phyloP scores from a whole-genome alignment of 2,329 filamentous ascomycete species.

The Pseudogymnoascus sp. region DNA sequence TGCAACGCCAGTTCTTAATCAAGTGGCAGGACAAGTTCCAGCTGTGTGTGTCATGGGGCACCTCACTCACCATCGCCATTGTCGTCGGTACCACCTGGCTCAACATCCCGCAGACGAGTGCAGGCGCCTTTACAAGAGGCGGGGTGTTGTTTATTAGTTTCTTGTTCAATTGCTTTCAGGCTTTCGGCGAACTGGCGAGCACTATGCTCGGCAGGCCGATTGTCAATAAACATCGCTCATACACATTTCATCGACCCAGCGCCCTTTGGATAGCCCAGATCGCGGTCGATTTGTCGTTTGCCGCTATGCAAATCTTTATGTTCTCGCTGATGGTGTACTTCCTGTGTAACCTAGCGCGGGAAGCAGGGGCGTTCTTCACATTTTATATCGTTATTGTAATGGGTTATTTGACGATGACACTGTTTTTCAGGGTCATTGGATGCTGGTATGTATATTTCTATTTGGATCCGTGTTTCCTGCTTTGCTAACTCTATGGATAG shows the following conservation, averaged over 20 bases:
- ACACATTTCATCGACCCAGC: conserved; percentile 49
- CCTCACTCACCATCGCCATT: conserved; percentile 50
- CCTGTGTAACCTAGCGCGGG: conserved; percentile 48
- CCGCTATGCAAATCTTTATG: conserved; percentile 48
- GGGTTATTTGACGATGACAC: conserved; percentile 49
- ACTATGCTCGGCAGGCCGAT: conserved; percentile 53
- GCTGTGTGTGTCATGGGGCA: conserved; percentile 53
- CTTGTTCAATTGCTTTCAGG: conserved; percentile 52
- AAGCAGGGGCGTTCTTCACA: conserved; percentile 51
- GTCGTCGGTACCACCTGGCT: conserved; percentile 62
- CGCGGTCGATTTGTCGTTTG: conserved; percentile 45
- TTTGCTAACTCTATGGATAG: conserved; percentile 32
- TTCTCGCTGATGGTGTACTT: conserved; percentile 57
- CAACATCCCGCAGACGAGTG: conserved; percentile 47
- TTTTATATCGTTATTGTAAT: conserved; percentile 48
- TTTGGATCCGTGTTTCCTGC: neutral
- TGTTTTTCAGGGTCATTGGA: conserved; percentile 39
- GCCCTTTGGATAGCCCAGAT: conserved; percentile 51
- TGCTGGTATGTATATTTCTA: neutral
- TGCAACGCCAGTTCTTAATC: conserved; percentile 56
- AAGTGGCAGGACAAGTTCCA: conserved; percentile 57
- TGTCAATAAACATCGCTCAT: conserved; percentile 49
- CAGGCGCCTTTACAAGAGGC: conserved; percentile 54
- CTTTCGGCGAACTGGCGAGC: conserved; percentile 58
- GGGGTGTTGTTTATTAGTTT: conserved; percentile 58